A percentile compares a stretch with the other conserved stretches of the same genome.
Evolutionary conservation across 192 early-diverging fungal genomes (phyloP).

Genomic region (Coemansia sp.): DNA sequence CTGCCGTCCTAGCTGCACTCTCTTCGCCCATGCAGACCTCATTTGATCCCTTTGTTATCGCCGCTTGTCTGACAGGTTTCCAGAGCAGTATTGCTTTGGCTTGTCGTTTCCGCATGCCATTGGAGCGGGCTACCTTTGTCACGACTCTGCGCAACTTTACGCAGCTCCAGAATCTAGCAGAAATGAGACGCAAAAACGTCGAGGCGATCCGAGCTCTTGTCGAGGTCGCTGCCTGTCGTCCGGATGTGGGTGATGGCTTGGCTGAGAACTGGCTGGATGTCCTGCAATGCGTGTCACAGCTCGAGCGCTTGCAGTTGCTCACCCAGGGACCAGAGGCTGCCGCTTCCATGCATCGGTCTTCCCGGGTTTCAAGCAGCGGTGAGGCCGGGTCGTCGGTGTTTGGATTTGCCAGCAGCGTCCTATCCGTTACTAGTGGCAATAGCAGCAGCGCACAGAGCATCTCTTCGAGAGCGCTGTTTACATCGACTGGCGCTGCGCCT

Average conservation of each 20-base stretch:
- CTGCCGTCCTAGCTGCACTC: conserved; percentile 76
- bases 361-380: conserved; percentile 2
- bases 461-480: conserved; percentile 56
- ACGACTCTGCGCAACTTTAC: conserved; percentile 87
- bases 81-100: conserved; percentile 75
- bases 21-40: conserved; percentile 81
- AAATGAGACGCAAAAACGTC: conserved; percentile 88
- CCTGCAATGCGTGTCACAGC: conserved; percentile 75
- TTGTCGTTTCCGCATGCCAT: conserved; percentile 80
- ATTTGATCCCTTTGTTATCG: conserved; percentile 66
- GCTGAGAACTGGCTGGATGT: conserved; percentile 79
- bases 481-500: conserved; percentile 52
- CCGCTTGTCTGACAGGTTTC: conserved; percentile 75
- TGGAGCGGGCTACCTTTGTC: conserved; percentile 89
- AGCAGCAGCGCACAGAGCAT: conserved; percentile 16
- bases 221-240: conserved; percentile 61
- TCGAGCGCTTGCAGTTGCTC: conserved; percentile 80
- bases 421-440: conserved; percentile 7
- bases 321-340: conserved; percentile 36
- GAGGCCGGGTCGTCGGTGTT: conserved; percentile 18
- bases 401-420: conserved; percentile 14
- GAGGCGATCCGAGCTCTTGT: conserved; percentile 85
- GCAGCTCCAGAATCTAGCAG: conserved; percentile 73
- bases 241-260: conserved; percentile 61
- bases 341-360: neutral